Percentiles rank a stretch among this genome's conserved stretches.
phyloP scores from a whole-genome alignment of 257 asterid genomes.

The Solanum pinnatisectum region DNA sequence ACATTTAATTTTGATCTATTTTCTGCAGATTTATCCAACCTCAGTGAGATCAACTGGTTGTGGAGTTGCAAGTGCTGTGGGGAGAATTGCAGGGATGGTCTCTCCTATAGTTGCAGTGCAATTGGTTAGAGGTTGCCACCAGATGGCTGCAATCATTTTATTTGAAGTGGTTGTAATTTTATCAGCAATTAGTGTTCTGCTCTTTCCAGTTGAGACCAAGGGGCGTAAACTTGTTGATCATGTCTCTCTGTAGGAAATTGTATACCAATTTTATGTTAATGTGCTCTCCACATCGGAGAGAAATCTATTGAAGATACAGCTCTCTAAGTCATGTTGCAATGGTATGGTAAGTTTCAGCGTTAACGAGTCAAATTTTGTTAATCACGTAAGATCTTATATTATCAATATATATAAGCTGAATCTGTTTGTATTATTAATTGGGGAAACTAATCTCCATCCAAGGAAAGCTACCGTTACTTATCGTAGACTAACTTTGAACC shows the following conservation, averaged over 20 bases:
- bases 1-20: background rate
- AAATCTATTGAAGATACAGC: background rate
- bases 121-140: constrained; percentile 64
- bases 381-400: background rate
- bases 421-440: background rate
- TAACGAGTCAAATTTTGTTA: background rate
- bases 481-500: background rate
- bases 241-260: background rate
- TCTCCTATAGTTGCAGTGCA: constrained; percentile 70
- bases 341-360: background rate
- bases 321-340: background rate
- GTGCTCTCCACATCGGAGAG: background rate
- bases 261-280: background rate
- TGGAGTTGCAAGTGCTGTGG: constrained; percentile 61
- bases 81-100: constrained; percentile 76
- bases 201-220: constrained; percentile 36
- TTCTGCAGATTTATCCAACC: constrained; percentile 70
- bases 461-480: background rate
- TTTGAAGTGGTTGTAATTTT: constrained; percentile 45
- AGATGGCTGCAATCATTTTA: constrained; percentile 40
- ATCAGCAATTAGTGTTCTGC: constrained; percentile 37
- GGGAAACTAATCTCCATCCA: background rate
- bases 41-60: constrained; percentile 65
- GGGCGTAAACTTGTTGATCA: constrained; percentile 18
- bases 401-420: background rate